Conservation (phyloP, 495 filamentous ascomycete genomes). For the Niebla homalea region DNA sequence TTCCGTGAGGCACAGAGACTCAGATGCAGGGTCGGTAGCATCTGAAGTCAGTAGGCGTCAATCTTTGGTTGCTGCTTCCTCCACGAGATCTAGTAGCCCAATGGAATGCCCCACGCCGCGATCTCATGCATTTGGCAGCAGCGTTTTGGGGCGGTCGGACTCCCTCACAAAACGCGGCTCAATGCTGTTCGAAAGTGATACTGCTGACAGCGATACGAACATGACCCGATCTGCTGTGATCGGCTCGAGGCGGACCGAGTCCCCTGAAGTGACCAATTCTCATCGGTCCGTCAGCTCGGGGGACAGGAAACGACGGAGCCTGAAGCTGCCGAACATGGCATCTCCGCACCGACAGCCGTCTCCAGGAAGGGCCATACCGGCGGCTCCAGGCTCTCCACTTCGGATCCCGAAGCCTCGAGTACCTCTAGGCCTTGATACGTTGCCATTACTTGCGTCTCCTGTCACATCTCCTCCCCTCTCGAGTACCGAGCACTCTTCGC, state of each 20-base stretch:
- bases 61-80: conserved; percentile 46
- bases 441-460: conserved; percentile 67
- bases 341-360: conserved; percentile 78
- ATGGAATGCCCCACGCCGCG: conserved; percentile 83
- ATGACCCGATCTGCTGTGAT: conserved; percentile 69
- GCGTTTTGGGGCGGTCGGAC: conserved; percentile 46
- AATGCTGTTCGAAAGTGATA: conserved; percentile 63
- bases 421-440: conserved; percentile 55
- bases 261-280: conserved; percentile 54
- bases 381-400: conserved; percentile 71
- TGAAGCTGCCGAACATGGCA: conserved; percentile 59
- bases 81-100: conserved; percentile 77
- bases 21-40: conserved; percentile 22
- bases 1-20: conserved; percentile 21
- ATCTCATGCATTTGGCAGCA: conserved; percentile 61
- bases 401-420: conserved; percentile 75
- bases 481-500: conserved; percentile 65
- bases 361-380: conserved; percentile 47
- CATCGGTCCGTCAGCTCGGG: conserved; percentile 52
- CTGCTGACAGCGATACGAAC: conserved; percentile 70
- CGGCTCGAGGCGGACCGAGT: conserved; percentile 61
- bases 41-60: conserved; percentile 30
- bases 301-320: conserved; percentile 70
- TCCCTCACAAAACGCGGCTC: conserved; percentile 52
- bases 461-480: conserved; percentile 78